Evolutionary conservation across 176 grass and related monocot species (phyloP), one percentile per base, ranked within the genome.

Genomic region (Eleusine coracana): DNA sequence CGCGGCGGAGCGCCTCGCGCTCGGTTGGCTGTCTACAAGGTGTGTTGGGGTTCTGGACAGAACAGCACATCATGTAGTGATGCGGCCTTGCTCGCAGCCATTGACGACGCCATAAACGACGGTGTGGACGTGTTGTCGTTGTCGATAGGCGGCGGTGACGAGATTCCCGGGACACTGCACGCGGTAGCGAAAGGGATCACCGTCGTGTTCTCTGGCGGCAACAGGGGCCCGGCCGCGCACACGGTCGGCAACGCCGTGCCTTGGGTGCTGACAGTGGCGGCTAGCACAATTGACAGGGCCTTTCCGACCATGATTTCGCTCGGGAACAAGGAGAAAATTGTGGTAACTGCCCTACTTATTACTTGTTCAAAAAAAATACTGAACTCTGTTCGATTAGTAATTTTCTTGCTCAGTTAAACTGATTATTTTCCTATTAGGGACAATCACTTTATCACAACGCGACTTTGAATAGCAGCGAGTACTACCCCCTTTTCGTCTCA

Each of bases 51-150:
- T 1, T 10, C 9, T 8, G 2, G 71, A 50, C 4, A 0, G 0
- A 1, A 17, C 2, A 5, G 7, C 4, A 0, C 1, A 0, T 65
- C 1, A 0, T 65, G 87, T 7, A 7, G 5, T 1, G 40, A 0
- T 0, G 84, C 81, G 6, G 21, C n/a, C 0, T 0, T 90, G 36
- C 84, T 94, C 0, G 74, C 66, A 0, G 92, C 87, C 21, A 70
- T 94, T 11, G 92, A 94, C 18, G 74, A 94, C 10, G 92, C 92
- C 65, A 94, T 94, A 10, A 39, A 87, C 9, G 87, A 94, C 10
- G 90, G 94, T 5, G 94, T 96, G 3, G 86, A 91, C 60, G 75
- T 96, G 25, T 21, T 96, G 46, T 96, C 94, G 2, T 16, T 96
- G 21, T 93, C 94, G 0, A 6, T 96, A 5, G 37, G 9, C 1